Conservation (phyloP, 257 asterid genomes). For the Solanum tarijense region DNA sequence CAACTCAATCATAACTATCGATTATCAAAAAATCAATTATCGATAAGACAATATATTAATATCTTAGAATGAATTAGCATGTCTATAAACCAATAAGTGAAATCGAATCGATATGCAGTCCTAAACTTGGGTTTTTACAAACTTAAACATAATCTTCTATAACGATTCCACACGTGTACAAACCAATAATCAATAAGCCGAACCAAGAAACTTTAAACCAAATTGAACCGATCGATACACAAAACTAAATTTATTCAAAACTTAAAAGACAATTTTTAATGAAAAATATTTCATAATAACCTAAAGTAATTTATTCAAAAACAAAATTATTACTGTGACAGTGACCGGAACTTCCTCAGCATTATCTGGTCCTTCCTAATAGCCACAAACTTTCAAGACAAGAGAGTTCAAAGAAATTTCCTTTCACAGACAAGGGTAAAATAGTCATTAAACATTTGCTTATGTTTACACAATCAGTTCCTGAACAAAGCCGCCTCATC, state of each 20-base stretch:
- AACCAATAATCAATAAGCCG: background rate
- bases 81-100: background rate
- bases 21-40: no score
- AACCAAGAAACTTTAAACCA: background rate
- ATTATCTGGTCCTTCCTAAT: background rate
- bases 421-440: background rate
- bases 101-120: background rate
- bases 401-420: background rate
- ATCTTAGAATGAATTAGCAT: background rate
- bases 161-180: background rate
- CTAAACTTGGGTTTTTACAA: background rate
- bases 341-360: background rate
- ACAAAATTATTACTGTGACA: background rate
- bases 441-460: background rate
- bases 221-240: background rate
- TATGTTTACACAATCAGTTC: conserved; percentile 21
- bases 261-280: background rate
- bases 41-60: background rate
- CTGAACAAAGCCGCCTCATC: conserved; percentile 57
- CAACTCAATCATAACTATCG: background rate
- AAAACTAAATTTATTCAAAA: background rate
- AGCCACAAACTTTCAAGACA: background rate
- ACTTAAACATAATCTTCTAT: no score
- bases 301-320: background rate
- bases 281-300: background rate